Evolutionary conservation across 2,329 filamentous ascomycete genomes (phyloP).

Genomic region (Colletotrichum shisoi): DNA sequence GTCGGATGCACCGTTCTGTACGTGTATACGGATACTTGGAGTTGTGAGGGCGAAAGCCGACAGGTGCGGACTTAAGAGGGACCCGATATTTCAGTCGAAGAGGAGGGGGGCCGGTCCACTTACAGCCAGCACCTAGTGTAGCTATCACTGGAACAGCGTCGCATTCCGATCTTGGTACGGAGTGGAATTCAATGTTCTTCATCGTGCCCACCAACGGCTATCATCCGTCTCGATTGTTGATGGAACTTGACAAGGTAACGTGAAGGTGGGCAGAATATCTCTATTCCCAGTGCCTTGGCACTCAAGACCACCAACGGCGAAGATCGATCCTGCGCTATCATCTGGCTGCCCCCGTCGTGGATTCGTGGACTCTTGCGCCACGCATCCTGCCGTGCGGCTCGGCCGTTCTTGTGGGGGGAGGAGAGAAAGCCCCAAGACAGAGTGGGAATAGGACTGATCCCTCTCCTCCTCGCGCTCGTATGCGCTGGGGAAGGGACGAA

Average conservation of each 20-base stretch:
- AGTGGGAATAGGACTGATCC: not conserved
- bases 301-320: conserved; percentile 1
- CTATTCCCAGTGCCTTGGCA: not conserved
- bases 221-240: conserved; percentile 10
- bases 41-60: conserved; percentile 1
- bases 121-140: not conserved
- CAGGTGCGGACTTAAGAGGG: not conserved
- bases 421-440: conserved; percentile 1
- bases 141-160: conserved; percentile 15
- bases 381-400: conserved; percentile 11
- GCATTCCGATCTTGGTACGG: conserved; percentile 18
- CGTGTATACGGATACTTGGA: not conserved
- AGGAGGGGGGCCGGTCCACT: not conserved
- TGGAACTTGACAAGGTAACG: conserved; percentile 3
- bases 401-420: too few species aligned
- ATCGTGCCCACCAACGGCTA: not conserved
- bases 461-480: not conserved
- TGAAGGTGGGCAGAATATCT: conserved; percentile 26
- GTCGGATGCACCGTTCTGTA: conserved; percentile 30
- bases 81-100: not conserved
- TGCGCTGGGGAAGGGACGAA: conserved; percentile 1
- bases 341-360: not conserved
- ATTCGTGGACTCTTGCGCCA: not conserved
- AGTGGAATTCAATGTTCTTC: not conserved
- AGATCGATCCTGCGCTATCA: not conserved